Percentiles rank a stretch among this genome's conserved stretches.
Evolutionary conservation across 306 rosid species (phyloP).

Genomic region (Prunus davidiana): DNA sequence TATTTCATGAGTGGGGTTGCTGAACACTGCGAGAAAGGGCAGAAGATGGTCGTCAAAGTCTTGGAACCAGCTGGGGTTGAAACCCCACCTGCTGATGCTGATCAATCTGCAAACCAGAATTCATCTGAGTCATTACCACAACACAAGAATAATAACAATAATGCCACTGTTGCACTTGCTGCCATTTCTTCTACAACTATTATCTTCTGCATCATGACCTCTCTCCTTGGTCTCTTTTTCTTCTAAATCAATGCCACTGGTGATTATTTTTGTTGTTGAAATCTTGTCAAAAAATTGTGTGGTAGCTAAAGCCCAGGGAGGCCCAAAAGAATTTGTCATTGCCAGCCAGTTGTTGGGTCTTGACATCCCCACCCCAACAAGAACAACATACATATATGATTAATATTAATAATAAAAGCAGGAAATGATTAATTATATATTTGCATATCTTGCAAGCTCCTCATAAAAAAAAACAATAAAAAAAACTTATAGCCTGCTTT

Average conservation of each 20-base stretch:
- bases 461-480: no score
- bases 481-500: background rate
- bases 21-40: slow-evolving; percentile 66
- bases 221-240: slow-evolving; percentile 6
- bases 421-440: no score
- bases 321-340: background rate
- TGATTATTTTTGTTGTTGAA: background rate
- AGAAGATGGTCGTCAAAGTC: slow-evolving; percentile 64
- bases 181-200: slow-evolving; percentile 13
- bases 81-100: slow-evolving; percentile 24
- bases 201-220: background rate
- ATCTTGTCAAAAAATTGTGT: background rate
- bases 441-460: no score
- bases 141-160: background rate
- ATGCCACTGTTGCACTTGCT: slow-evolving; percentile 22
- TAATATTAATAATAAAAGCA: no score
- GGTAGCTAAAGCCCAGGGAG: background rate
- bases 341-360: background rate
- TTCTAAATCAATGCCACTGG: background rate
- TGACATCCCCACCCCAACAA: no score
- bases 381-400: no score
- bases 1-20: slow-evolving; percentile 83
- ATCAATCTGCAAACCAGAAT: slow-evolving; percentile 11
- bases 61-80: slow-evolving; percentile 25
- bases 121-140: slow-evolving; percentile 1